Evolutionary conservation across 2,329 filamentous ascomycete genomes (phyloP).

Genomic region (Xylariaceae sp.): DNA sequence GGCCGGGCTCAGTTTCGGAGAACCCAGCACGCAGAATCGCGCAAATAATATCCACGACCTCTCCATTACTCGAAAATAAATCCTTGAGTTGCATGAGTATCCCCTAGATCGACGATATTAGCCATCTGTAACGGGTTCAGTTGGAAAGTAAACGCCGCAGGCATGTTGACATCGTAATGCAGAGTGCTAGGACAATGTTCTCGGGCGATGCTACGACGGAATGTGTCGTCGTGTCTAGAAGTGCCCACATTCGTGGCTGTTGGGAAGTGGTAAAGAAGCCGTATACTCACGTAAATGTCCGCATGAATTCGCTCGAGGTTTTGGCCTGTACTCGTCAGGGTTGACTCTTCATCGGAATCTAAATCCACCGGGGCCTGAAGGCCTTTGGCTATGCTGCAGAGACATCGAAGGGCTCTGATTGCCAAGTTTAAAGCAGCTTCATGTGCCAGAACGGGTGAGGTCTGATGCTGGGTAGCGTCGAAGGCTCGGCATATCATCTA

Average conservation of each 20-base stretch:
- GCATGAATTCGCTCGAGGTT: constrained; percentile 39
- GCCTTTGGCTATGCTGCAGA: constrained; percentile 65
- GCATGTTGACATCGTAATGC: not conserved
- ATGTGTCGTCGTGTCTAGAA: not conserved
- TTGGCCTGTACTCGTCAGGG: constrained; percentile 4
- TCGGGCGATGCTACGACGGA: not conserved
- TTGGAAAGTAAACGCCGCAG: constrained; percentile 35
- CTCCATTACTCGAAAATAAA: constrained; percentile 54
- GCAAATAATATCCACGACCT: constrained; percentile 68
- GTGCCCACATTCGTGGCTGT: not conserved
- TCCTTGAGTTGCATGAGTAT: constrained; percentile 37
- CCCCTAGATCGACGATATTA: constrained; percentile 18
- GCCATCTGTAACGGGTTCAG: constrained; percentile 48
- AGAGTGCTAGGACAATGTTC: not conserved
- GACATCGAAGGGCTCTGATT: constrained; percentile 57
- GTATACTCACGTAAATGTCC: constrained; percentile 37
- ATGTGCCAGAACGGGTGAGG: constrained; percentile 23
- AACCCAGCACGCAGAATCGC: constrained; percentile 68
- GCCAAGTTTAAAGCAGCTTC: constrained; percentile 46
- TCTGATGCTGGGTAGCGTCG: constrained; percentile 25
- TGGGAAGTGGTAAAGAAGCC: not conserved
- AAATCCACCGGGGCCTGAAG: constrained; percentile 65
- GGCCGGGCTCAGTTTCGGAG: constrained; percentile 65
- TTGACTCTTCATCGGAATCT: constrained; percentile 41
- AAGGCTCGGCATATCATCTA: constrained; percentile 29